Evolutionary conservation across 805 yeast genomes (phyloP).

Genomic region (Metschnikowia rubicola): DNA sequence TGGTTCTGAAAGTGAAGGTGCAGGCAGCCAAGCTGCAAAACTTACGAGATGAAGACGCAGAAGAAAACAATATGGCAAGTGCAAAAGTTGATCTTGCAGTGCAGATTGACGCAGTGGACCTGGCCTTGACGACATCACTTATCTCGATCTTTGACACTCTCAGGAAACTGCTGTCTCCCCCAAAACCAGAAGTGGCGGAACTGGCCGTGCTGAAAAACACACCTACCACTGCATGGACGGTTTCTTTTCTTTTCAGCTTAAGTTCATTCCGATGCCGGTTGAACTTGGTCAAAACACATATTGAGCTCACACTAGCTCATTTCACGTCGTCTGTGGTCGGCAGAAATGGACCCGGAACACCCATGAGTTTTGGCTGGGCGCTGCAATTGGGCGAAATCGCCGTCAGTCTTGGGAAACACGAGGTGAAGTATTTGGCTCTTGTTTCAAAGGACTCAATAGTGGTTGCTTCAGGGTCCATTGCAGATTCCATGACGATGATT

Average conservation of each 20-base stretch:
- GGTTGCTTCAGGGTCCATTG: conserved; percentile 2
- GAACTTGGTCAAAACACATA: conserved; percentile 4
- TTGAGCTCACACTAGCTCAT: conserved; percentile 2
- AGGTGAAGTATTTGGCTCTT: neutral
- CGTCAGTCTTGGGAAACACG: conserved; percentile 1
- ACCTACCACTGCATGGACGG: neutral
- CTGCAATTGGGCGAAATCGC: conserved; percentile 2
- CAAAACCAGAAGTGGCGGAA: neutral
- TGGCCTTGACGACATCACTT: conserved; percentile 4
- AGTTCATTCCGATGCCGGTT: conserved; percentile 6
- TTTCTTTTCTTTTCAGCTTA: conserved; percentile 5
- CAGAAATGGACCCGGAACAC: neutral
- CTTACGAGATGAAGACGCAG: neutral
- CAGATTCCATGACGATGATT: neutral
- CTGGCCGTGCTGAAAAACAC: neutral
- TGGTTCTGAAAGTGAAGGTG: neutral
- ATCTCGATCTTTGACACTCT: conserved; percentile 1
- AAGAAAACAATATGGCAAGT: neutral
- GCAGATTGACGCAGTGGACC: conserved; percentile 8
- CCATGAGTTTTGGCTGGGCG: conserved; percentile 3
- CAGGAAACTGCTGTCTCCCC: neutral
- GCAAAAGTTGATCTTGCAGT: conserved; percentile 1
- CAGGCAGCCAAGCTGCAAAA: neutral
- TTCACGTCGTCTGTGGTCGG: neutral
- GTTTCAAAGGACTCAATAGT: conserved; percentile 1